Base-by-base conservation (phyloP, 2,329 filamentous ascomycete species). In the Exserohilum rostratum region DNA sequence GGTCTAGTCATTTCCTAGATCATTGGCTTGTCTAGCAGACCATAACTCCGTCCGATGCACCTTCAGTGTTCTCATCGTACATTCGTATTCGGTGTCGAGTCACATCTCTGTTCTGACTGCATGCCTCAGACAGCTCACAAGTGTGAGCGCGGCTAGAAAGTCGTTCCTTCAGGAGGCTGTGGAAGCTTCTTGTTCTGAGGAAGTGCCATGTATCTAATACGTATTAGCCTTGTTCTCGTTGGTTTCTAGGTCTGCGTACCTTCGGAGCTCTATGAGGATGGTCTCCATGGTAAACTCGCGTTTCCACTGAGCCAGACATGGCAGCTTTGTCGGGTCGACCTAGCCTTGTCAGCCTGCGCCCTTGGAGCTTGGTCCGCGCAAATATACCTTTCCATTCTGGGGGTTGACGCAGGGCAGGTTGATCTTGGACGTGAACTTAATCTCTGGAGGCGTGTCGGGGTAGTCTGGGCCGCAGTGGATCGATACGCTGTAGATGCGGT, bases 401-500 rank as follows among this genome's bases (percentile, higher is more conserved):
- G 84, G 82, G 77, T 93, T 90, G 47, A 99, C 95, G 70, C 93
- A 96, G 22, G 95, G 95, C n/a, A 98, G 85, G 79, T 98, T 97
- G 79, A 99, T 89, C 77, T 91, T 90, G 69, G 90, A 96, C 68
- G 95, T 87, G 78, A 99, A 99, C 71, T 93, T 88, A 70, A 99
- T 90, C 46, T 89, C 87, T 0, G 95, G 95, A 40, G 95, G 95
- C 59, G 85, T 82, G 74, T 96, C 92, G 47, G 95, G 95, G 76
- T 99, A 99, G 53, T 90, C 82, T 44, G 87, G 83, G 59, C 92
- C 93, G 80, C 95, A 99, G 80, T 96, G 89, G 81, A 99, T 96
- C 78, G 93, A 96, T 69, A 99, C 85, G 66, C 91, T 96, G 83
- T 99, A 99, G 80, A 99, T 99, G 71, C 95, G 90, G 80, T 99